A percentile compares a stretch with the other conserved stretches of the same genome.
phyloP scores from a whole-genome alignment of 1,139 yeast species.

The Tardiomyces digboiensis region DNA sequence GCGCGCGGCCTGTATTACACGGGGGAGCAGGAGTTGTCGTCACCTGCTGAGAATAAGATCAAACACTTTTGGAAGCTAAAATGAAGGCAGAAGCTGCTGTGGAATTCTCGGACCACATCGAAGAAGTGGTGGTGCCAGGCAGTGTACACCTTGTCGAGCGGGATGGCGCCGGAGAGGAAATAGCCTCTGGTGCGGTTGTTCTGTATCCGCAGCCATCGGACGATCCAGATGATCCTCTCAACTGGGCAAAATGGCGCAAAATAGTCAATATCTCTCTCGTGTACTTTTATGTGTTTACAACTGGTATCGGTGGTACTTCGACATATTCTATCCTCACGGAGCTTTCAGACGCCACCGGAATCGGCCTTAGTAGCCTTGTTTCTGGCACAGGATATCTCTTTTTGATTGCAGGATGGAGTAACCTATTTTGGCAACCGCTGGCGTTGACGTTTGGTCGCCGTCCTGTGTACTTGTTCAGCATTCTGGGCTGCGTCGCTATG shows the following conservation, averaged over 20 bases:
- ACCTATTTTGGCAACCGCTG: constrained; percentile 22
- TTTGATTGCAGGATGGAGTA: constrained; percentile 21
- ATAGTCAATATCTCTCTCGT: constrained; percentile 12
- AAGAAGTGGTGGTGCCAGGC: constrained; percentile 38
- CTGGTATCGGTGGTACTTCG: constrained; percentile 15
- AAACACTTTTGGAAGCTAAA: too few species aligned
- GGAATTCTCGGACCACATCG: too few species aligned
- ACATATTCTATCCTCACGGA: constrained; percentile 18
- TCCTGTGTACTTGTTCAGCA: constrained; percentile 21
- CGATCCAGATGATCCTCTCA: constrained; percentile 23
- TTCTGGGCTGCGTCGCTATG: constrained; percentile 22
- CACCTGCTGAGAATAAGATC: too few species aligned
- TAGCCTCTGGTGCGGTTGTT: constrained; percentile 32
- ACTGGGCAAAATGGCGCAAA: constrained; percentile 21
- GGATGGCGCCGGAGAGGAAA: constrained; percentile 37
- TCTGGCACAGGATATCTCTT: constrained; percentile 33
- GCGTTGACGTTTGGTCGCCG: constrained; percentile 25
- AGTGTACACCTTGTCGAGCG: constrained; percentile 50
- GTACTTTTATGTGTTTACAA: constrained; percentile 17
- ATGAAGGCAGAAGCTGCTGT: too few species aligned
- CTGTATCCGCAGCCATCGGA: constrained; percentile 26
- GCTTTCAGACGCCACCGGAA: constrained; percentile 18
- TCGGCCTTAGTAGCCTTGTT: constrained; percentile 17
- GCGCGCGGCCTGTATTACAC: too few species aligned
- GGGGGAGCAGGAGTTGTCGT: too few species aligned